Evolutionary conservation across 768 basidiomycete genomes (phyloP), one percentile per base, ranked within the genome.

Genomic region (Daedalea quercina): DNA sequence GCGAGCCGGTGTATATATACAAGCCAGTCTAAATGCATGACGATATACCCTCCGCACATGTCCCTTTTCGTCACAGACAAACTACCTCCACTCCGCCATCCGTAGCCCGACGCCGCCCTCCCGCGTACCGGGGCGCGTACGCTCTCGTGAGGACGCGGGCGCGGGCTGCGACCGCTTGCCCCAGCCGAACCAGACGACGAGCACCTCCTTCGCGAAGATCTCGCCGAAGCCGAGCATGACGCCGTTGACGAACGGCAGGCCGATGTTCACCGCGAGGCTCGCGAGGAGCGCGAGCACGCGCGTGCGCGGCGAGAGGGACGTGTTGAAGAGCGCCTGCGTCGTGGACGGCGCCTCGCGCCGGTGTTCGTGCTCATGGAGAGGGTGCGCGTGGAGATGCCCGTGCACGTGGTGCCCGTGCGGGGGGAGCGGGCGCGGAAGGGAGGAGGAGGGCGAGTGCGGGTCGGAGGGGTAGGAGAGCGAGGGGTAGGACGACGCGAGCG

Each of bases 201-300:
- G 66, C n/a, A 88, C 76, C 43, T 86, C 80, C 68, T 87, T 87
- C 33, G 87, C 92, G 64, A 94, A 92, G 47, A 95, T 87, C 69
- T 95, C 93, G 37, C 92, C 92, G 64, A 94, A 94, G n/a, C 92
- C 92, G 47, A 94, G 81, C 92, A 95, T 95, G 53, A 95, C 88
- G 19, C 92, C 93, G 58, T 94, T 95, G 9, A 95, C 78, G 67
- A 95, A 95, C 0, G 92, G 92, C 35, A 95, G 75, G 0, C 88
- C 65, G 56, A 95, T 65, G 65, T 95, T 94, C 65, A 95, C 88
- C 24, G 87, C 86, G 57, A 93, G 66, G 22, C 87, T 82, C 15
- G 88, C 84, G 50, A 85, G 67, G 48, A 90, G 65, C 9, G 90
- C 87, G 37, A 77, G 80, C 44, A 80, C 62, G 48, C 90, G 83